Conservation (phyloP, 164 flowering plant species). For the Pachysandra terminalis region DNA sequence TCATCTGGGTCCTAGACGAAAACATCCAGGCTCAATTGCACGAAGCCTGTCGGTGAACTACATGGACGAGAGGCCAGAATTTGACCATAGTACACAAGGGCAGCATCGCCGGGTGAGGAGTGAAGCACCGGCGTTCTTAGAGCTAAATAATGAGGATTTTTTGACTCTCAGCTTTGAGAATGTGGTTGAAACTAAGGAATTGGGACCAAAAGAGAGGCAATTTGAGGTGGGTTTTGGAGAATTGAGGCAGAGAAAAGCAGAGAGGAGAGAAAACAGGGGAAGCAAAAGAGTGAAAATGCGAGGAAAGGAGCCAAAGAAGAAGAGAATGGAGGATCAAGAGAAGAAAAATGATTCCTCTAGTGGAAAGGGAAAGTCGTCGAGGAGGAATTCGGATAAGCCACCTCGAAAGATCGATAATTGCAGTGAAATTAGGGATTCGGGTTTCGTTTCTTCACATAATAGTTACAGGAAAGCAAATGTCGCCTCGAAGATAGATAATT, state of each 20-base stretch:
- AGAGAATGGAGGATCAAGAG: slow-evolving; percentile 2
- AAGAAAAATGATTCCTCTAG: neutral
- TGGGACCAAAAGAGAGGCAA: slow-evolving; percentile 17
- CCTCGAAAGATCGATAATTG: neutral
- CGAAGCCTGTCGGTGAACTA: slow-evolving; percentile 67
- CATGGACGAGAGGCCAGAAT: slow-evolving; percentile 34
- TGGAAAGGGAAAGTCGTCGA: neutral
- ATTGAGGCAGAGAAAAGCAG: slow-evolving; percentile 25
- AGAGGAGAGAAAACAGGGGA: slow-evolving; percentile 6
- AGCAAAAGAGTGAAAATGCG: neutral
- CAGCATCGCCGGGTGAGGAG: slow-evolving; percentile 47
- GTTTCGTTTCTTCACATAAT: neutral
- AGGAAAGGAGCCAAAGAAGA: neutral
- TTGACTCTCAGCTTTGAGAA: slow-evolving; percentile 55
- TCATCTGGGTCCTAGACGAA: slow-evolving; percentile 10
- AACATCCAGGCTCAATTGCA: slow-evolving; percentile 20
- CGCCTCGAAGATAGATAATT: neutral
- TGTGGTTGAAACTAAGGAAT: slow-evolving; percentile 18
- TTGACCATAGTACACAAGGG: slow-evolving; percentile 14
- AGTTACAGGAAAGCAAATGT: neutral
- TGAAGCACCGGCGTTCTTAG: slow-evolving; percentile 36
- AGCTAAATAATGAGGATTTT: slow-evolving; percentile 28
- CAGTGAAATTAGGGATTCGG: neutral
- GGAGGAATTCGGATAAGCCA: neutral
- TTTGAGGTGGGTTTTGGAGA: slow-evolving; percentile 26